Evolutionary conservation across 192 early-diverging fungal genomes (phyloP), one percentile per base, ranked within the genome.

Genomic region (Glomus cerebriforme): DNA sequence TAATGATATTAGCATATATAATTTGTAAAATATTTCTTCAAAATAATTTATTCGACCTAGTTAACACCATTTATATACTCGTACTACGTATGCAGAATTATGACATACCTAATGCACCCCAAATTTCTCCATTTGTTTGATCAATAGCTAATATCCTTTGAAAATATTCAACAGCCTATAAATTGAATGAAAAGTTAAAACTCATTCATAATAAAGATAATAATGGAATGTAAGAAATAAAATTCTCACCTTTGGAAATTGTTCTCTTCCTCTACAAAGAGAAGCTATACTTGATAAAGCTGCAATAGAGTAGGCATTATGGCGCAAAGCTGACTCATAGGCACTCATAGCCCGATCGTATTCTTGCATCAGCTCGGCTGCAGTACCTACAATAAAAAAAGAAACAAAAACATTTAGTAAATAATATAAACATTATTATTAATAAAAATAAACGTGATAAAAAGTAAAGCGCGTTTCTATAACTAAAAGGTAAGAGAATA

Each of bases 251-350:
- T 86, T 91, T 58, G 88, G 84, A 87, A 94, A 97, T 78, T 96
- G 92, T 79, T 97, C 96, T 26, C 91, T 87, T 60, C 89, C 82
- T 81, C 94, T 87, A 82, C 93, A 97, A 17, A 98, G 87, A 39
- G 93, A 89, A 19, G 95, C 96, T 39, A 94, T 92, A 73, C 90
- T 90, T 32, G 91, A 93, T 24, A 98, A 84, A 3, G 96, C 95
- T 49, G 83, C 79, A 49, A 94, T 86, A 17, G 95, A 96, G 81
- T 96, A 93, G n/a, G 96, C 93, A 84, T 98, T 98, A 80, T 99
- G 94, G 58, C 95, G 88, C 26, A 99, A 90, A 6, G 95, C 96
- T 13, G 88, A 85, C 81, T 98, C 96, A 80, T 97, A 99, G 7
- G 93, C 91, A 27, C 82, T 85, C 73, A 96, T 87, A 2, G 98